Evolutionary conservation across 2,329 filamentous ascomycete genomes (phyloP).

Genomic region (Epichloe scottii): DNA sequence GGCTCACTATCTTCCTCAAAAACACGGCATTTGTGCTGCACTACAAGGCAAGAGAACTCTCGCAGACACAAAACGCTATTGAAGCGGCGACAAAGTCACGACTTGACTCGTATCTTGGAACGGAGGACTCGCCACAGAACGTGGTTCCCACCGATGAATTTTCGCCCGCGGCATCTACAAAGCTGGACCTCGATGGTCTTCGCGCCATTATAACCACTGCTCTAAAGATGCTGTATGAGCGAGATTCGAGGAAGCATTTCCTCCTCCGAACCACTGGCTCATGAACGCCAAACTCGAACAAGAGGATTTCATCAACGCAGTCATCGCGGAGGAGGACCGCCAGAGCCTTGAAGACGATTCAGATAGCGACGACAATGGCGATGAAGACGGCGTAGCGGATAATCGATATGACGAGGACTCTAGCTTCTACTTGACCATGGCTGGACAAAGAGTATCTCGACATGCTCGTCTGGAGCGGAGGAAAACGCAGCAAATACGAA

Average conservation of each 20-base stretch:
- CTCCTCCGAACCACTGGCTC: conserved; percentile 80
- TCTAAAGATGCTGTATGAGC: conserved; percentile 79
- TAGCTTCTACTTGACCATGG: conserved; percentile 21
- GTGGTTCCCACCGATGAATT: neutral
- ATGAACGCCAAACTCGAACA: conserved; percentile 86
- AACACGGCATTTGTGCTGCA: conserved; percentile 83
- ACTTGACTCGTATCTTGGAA: conserved; percentile 18
- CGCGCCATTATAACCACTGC: conserved; percentile 69
- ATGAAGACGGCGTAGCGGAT: conserved; percentile 21
- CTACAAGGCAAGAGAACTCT: conserved; percentile 60
- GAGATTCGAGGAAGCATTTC: conserved; percentile 81
- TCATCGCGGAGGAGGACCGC: conserved; percentile 78
- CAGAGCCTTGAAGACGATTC: conserved; percentile 44
- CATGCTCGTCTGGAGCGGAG: conserved; percentile 52
- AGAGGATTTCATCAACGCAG: conserved; percentile 72
- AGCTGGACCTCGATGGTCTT: conserved; percentile 61
- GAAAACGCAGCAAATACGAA: conserved; percentile 51
- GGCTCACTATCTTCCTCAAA: conserved; percentile 73
- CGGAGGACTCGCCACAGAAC: neutral
- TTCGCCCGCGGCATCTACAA: conserved; percentile 9
- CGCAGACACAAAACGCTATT: conserved; percentile 15
- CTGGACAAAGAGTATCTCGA: conserved; percentile 48
- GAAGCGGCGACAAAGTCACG: conserved; percentile 14
- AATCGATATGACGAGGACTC: conserved; percentile 17
- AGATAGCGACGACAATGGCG: conserved; percentile 14